Conservation (phyloP, 2,329 filamentous ascomycete species). For the Exophiala aquamarina region DNA sequence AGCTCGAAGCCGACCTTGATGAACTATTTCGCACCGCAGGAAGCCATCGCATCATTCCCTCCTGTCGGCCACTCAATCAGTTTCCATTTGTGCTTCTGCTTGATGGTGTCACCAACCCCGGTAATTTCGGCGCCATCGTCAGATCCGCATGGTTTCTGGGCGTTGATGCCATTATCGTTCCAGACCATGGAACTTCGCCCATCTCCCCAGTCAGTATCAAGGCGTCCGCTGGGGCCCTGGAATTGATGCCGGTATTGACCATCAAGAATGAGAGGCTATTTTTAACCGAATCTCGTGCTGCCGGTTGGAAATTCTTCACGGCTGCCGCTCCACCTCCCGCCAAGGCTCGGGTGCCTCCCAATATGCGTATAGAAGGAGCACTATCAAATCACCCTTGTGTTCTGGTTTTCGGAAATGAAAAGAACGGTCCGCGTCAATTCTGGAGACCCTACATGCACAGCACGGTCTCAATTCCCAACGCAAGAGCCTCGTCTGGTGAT, state of each 20-base stretch:
- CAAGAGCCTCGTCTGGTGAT: constrained; percentile 43
- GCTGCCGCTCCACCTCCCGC: constrained; percentile 58
- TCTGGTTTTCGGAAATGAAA: constrained; percentile 81
- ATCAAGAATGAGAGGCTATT: constrained; percentile 69
- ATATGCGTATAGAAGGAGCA: constrained; percentile 36
- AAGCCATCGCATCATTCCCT: constrained; percentile 11
- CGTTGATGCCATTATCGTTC: constrained; percentile 77
- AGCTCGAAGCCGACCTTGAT: constrained; percentile 73
- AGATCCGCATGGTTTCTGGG: constrained; percentile 90
- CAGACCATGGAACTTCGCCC: constrained; percentile 69
- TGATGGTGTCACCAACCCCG: constrained; percentile 68
- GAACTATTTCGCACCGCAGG: constrained; percentile 45
- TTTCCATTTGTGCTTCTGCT: constrained; percentile 46
- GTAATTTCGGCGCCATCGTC: constrained; percentile 86
- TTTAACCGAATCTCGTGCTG: constrained; percentile 63
- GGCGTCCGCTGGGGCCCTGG: constrained; percentile 82
- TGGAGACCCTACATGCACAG: constrained; percentile 66
- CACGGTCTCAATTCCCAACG: constrained; percentile 62
- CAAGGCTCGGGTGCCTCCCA: constrained; percentile 36
- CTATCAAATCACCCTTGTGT: constrained; percentile 66
- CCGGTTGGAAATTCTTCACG: constrained; percentile 82
- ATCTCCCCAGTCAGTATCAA: constrained; percentile 79
- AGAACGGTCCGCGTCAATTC: constrained; percentile 66
- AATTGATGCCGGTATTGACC: constrained; percentile 72
- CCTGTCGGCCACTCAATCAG: constrained; percentile 19